Conservation (phyloP, 768 basidiomycete species). For the Trametes gibbosa region DNA sequence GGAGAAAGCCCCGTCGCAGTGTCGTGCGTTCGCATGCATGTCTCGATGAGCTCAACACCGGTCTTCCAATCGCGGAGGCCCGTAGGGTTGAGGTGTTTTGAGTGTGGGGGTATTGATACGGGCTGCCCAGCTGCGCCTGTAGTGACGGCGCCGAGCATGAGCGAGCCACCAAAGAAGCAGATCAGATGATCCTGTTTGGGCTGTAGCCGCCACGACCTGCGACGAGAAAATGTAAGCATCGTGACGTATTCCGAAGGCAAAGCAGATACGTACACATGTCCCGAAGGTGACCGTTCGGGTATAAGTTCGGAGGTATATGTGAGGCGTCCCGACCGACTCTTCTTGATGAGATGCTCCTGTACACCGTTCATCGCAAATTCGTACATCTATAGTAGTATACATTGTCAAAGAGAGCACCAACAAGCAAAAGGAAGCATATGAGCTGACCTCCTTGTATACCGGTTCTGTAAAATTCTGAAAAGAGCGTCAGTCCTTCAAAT, state of each 20-base stretch:
- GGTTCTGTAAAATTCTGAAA: slow-evolving; percentile 66
- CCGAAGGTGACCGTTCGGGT: slow-evolving; percentile 44
- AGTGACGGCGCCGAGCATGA: slow-evolving; percentile 84
- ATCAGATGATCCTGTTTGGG: slow-evolving; percentile 96
- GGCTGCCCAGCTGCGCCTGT: slow-evolving; percentile 50
- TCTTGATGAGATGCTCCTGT: slow-evolving; percentile 68
- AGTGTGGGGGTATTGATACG: slow-evolving; percentile 66
- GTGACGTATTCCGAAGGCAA: not conserved
- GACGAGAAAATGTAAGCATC: not conserved
- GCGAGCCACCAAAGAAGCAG: slow-evolving; percentile 90
- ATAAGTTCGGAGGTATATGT: slow-evolving; percentile 82
- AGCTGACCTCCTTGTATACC: slow-evolving; percentile 70
- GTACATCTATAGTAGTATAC: slow-evolving; percentile 67
- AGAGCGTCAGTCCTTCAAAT: slow-evolving; percentile 3
- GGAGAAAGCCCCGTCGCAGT: slow-evolving; percentile 87
- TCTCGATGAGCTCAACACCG: slow-evolving; percentile 78
- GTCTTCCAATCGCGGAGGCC: slow-evolving; percentile 80
- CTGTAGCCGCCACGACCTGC: slow-evolving; percentile 69
- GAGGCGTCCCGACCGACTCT: slow-evolving; percentile 55
- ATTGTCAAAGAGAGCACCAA: not conserved
- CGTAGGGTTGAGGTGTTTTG: slow-evolving; percentile 54
- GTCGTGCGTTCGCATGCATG: slow-evolving; percentile 84
- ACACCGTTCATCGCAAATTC: slow-evolving; percentile 81
- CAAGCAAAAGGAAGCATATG: not conserved
- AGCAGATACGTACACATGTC: slow-evolving; percentile 34